Base-by-base conservation (phyloP, 1,284 basidiomycete species). In the Trichosporon coremiiforme region DNA sequence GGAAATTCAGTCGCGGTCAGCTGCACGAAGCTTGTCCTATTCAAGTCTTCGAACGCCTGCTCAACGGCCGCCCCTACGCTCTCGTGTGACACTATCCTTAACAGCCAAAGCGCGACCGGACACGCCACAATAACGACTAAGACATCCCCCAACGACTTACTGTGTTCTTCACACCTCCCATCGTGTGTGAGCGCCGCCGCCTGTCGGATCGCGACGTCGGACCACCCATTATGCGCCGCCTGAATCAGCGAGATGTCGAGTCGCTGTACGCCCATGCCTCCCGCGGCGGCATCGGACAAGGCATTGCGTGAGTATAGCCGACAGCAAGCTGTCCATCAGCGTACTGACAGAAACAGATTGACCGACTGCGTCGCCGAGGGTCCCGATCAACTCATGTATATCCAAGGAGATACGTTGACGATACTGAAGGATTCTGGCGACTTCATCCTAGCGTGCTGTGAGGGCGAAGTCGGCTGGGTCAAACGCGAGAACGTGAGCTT, bases 401-500 rank as follows among this genome's bases (percentile, higher is more conserved):
- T 94, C 72, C 89, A 90, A 85, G 90, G 89, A 73, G 93, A 95
- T 77, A 88, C 90, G 74, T 90, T 95, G 65, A 87, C 87, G 0
- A 90, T 95, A 0, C 85, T 95, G n/a, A 88, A 91, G 86, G 91
- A 92, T 70, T 77, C 93, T 0, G 85, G 86, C 0, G 86, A 77
- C n/a, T 66, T 72, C 22, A 62, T 75, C 1, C 74, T 91, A 87
- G 92, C 92, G 0, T 91, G 90, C 76, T 97, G 95, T 79, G 94
- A 97, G 84, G 94, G 92, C 66, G 92, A 96, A 63, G 90, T 96
- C 2, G 94, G 94, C 15, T 88, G 89, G 55, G 95, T 96, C 80
- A 85, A 87, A 38, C 89, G 87, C 2, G 78, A 47, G 8, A 74
- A 74, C 64, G 45, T 74, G 13, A 33, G 57, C 57, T 62, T 62